Percentiles rank a stretch among this genome's conserved stretches.
These are phyloP conservation scores for Apophysomyces ossiformis DNA, from an alignment of 371 early-diverging fungal species.

Conservation along the genomic window DNA sequence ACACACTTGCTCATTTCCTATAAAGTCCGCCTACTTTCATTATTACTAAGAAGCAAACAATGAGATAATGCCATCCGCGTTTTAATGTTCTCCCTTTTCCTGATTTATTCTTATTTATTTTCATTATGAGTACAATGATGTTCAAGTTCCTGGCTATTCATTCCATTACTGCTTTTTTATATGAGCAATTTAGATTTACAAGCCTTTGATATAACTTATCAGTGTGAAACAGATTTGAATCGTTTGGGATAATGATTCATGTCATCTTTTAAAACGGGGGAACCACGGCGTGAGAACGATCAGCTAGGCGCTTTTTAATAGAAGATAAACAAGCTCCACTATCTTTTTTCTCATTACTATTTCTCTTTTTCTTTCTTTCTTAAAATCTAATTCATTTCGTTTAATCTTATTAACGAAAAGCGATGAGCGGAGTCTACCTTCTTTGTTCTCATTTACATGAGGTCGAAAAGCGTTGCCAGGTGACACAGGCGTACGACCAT, in stretches of 20 bases:
- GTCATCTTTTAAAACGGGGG: not conserved
- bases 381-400: too few relatives aligned
- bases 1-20: too few relatives aligned
- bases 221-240: not conserved
- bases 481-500: constrained; percentile 9
- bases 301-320: not conserved
- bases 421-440: not conserved
- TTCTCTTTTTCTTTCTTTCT: too few relatives aligned
- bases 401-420: too few relatives aligned
- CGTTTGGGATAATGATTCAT: not conserved
- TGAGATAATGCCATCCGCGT: not conserved
- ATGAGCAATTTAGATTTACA: too few relatives aligned
- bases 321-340: not conserved
- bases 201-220: too few relatives aligned
- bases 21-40: too few relatives aligned
- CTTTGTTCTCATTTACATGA: not conserved
- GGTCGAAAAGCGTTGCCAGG: not conserved
- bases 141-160: too few relatives aligned
- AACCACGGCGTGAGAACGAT: not conserved
- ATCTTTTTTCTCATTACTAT: too few relatives aligned
- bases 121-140: too few relatives aligned
- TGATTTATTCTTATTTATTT: not conserved
- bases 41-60: not conserved
- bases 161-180: too few relatives aligned
- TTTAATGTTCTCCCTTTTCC: constrained; percentile 1